phyloP scores from a whole-genome alignment of 2,329 filamentous ascomycete genomes.

The Arachnopeziza araneosa region DNA sequence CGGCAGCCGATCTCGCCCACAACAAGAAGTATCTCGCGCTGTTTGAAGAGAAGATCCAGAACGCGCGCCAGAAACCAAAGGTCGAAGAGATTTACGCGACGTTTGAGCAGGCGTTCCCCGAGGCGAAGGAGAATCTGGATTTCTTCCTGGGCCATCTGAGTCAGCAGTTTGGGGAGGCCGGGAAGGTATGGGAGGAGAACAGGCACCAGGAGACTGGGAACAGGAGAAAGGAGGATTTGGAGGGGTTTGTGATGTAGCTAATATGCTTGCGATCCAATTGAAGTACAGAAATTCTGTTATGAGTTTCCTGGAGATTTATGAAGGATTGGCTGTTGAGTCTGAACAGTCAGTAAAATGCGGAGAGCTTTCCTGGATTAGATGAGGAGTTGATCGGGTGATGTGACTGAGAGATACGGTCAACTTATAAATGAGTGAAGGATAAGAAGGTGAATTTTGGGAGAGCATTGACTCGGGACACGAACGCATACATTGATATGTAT shows the following conservation, averaged over 20 bases:
- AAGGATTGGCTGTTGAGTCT: too few species aligned
- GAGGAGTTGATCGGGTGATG: too few species aligned
- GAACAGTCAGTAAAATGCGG: too few species aligned
- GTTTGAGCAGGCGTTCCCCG: conserved; percentile 2
- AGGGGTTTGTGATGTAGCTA: conserved; percentile 33
- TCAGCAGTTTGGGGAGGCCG: conserved; percentile 34
- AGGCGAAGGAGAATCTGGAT: conserved; percentile 1
- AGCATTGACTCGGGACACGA: too few species aligned
- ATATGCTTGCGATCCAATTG: too few species aligned
- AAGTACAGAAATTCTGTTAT: too few species aligned
- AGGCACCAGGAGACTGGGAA: conserved; percentile 59
- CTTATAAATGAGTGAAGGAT: too few species aligned
- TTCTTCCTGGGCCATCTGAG: conserved; percentile 6
- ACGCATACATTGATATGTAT: too few species aligned
- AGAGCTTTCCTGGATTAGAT: too few species aligned
- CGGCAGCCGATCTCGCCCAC: conserved; percentile 1
- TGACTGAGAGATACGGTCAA: too few species aligned
- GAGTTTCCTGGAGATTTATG: too few species aligned
- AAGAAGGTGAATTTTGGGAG: too few species aligned
- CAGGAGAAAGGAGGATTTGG: conserved; percentile 70
- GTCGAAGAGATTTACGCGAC: conserved; percentile 3
- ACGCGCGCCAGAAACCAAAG: neutral
- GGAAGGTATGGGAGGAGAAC: conserved; percentile 60
- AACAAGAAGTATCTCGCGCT: conserved; percentile 2
- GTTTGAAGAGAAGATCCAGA: conserved; percentile 4